Percentiles rank a stretch among this genome's conserved stretches.
Conservation (phyloP, 2,329 filamentous ascomycete species). For the Clarireedia homoeocarpa region DNA sequence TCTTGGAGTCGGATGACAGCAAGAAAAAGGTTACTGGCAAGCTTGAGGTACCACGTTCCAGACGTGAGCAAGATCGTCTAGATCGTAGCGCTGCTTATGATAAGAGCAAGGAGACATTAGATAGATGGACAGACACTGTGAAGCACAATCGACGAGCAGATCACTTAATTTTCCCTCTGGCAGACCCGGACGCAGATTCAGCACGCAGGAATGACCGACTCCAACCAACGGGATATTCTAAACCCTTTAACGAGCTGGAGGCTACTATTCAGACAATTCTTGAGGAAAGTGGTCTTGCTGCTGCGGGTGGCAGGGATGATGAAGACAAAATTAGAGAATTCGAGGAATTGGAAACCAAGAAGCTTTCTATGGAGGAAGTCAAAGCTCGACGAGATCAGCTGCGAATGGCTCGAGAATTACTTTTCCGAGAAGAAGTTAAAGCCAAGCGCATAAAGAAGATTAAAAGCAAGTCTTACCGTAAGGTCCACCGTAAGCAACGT, state of each 20-base stretch:
- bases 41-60: conserved; percentile 73
- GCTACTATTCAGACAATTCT: conserved; percentile 81
- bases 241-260: conserved; percentile 74
- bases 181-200: conserved; percentile 56
- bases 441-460: conserved; percentile 97
- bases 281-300: conserved; percentile 71
- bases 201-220: conserved; percentile 56
- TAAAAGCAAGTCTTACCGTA: conserved; percentile 92
- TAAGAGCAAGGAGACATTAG: conserved; percentile 84
- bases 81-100: conserved; percentile 78
- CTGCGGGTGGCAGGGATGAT: conserved; percentile 48
- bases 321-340: conserved; percentile 61
- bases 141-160: conserved; percentile 90
- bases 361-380: conserved; percentile 64
- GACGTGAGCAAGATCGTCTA: conserved; percentile 77
- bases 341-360: conserved; percentile 62
- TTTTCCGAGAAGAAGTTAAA: conserved; percentile 82
- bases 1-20: conserved; percentile 54
- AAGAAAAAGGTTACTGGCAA: conserved; percentile 48
- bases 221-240: conserved; percentile 53
- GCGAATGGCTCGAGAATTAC: conserved; percentile 71
- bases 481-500: conserved; percentile 77
- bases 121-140: conserved; percentile 90
- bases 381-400: conserved; percentile 66
- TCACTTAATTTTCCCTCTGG: conserved; percentile 79